Conservation (phyloP, 352 stramenopile genomes). For the Phytopythium mirpurense region DNA sequence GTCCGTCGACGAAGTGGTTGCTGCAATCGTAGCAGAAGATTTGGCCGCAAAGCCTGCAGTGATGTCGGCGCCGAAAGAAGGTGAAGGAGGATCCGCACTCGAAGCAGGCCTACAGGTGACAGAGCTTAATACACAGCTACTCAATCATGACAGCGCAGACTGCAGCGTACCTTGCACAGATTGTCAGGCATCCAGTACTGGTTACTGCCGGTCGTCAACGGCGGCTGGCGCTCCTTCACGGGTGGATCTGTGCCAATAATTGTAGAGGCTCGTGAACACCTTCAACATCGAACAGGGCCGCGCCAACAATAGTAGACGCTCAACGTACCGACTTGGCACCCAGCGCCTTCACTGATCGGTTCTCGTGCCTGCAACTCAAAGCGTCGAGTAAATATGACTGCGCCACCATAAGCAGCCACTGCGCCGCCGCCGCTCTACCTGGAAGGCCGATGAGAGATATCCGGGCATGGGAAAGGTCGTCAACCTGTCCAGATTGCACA, state of each 20-base stretch:
- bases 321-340: neutral
- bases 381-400: too few species aligned
- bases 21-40: constrained; percentile 87
- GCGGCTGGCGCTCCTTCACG: constrained; percentile 19
- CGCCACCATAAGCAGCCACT: too few species aligned
- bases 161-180: constrained; percentile 56
- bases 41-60: constrained; percentile 81
- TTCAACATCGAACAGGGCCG: neutral
- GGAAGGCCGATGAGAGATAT: constrained; percentile 42
- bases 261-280: neutral
- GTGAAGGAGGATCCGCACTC: constrained; percentile 76
- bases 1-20: constrained; percentile 66
- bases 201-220: constrained; percentile 34
- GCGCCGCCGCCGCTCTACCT: constrained; percentile 17
- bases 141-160: neutral
- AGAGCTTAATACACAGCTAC: neutral
- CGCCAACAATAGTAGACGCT: neutral
- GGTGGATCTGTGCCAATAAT: constrained; percentile 12
- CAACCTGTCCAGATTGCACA: constrained; percentile 22
- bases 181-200: constrained; percentile 87
- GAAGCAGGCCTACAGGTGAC: constrained; percentile 57
- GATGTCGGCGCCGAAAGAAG: constrained; percentile 79
- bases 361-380: constrained; percentile 13
- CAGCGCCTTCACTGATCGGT: constrained; percentile 8
- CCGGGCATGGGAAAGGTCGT: constrained; percentile 67